Evolutionary conservation across 208 protist species (phyloP).

Genomic region (Trypanosomatidae sp.): DNA sequence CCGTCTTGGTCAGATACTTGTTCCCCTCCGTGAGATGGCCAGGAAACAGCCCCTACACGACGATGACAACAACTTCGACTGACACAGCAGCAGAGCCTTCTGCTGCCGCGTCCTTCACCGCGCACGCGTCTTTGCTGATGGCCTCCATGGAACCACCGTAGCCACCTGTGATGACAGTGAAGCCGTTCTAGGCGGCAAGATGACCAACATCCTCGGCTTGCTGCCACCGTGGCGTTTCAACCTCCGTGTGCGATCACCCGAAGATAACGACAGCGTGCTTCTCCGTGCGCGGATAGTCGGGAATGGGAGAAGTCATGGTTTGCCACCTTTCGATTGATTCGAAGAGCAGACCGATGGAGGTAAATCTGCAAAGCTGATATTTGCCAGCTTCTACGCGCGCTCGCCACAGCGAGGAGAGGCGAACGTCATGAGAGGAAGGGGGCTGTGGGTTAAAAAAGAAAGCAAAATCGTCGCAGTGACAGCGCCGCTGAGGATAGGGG

Average conservation of each 20-base stretch:
- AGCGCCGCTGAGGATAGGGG: background rate
- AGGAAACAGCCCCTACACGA: slow-evolving; percentile 52
- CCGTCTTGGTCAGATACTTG: slow-evolving; percentile 45
- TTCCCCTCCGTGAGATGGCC: slow-evolving; percentile 56
- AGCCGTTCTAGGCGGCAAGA: slow-evolving; percentile 42
- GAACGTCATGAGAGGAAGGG: background rate
- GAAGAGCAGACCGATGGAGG: background rate
- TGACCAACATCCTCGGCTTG: slow-evolving; percentile 49
- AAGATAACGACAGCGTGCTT: slow-evolving; percentile 54
- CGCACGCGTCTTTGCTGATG: slow-evolving; percentile 58
- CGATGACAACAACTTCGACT: slow-evolving; percentile 57
- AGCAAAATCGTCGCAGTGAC: background rate
- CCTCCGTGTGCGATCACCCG: slow-evolving; percentile 63
- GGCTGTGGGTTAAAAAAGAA: background rate
- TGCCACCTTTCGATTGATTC: background rate
- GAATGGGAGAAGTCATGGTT: slow-evolving; percentile 19
- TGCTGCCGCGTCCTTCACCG: slow-evolving; percentile 29
- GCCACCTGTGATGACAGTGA: slow-evolving; percentile 61
- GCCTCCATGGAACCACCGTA: slow-evolving; percentile 84
- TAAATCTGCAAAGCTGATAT: background rate
- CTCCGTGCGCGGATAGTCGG: slow-evolving; percentile 38
- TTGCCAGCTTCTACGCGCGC: background rate
- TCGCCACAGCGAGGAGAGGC: background rate
- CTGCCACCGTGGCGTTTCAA: slow-evolving; percentile 38
- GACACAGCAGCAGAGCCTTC: slow-evolving; percentile 4